Conservation (phyloP, 2,329 filamentous ascomycete genomes). For the Calonectria honghensis region DNA sequence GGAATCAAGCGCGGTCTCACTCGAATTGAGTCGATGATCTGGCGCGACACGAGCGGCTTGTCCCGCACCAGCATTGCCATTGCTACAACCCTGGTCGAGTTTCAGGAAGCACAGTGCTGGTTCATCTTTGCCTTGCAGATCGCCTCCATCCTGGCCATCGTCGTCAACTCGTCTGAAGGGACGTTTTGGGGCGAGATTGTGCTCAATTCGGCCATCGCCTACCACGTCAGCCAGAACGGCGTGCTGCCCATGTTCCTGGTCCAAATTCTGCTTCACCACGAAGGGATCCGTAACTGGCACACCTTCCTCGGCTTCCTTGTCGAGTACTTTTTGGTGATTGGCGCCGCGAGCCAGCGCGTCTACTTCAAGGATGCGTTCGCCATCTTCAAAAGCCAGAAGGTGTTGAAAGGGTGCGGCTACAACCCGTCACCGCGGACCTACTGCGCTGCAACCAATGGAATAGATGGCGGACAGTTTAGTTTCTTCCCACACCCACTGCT, state of each 20-base stretch:
- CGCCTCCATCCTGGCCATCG: conserved; percentile 63
- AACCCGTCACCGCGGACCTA: conserved; percentile 64
- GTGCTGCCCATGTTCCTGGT: conserved; percentile 62
- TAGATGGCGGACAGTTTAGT: conserved; percentile 58
- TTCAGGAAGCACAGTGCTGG: conserved; percentile 63
- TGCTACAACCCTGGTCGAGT: conserved; percentile 63
- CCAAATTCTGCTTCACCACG: conserved; percentile 62
- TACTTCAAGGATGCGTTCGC: conserved; percentile 59
- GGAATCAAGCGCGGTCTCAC: conserved; percentile 57
- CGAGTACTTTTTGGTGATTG: conserved; percentile 62
- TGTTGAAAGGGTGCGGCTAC: conserved; percentile 58
- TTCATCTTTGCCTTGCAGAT: conserved; percentile 64
- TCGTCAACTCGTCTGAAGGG: conserved; percentile 63
- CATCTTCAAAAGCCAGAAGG: conserved; percentile 58
- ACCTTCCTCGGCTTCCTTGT: conserved; percentile 63
- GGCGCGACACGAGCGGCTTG: conserved; percentile 60
- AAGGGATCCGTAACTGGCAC: conserved; percentile 64
- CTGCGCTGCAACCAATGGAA: conserved; percentile 60
- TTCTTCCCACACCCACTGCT: conserved; percentile 63
- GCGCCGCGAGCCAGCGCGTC: conserved; percentile 62
- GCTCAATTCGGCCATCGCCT: conserved; percentile 62
- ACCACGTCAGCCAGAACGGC: conserved; percentile 62
- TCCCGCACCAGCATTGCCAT: conserved; percentile 63
- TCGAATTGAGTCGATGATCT: conserved; percentile 61
- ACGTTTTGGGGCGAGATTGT: conserved; percentile 64